Conservation (phyloP, 208 protist genomes). For the Angomonas desouzai region DNA sequence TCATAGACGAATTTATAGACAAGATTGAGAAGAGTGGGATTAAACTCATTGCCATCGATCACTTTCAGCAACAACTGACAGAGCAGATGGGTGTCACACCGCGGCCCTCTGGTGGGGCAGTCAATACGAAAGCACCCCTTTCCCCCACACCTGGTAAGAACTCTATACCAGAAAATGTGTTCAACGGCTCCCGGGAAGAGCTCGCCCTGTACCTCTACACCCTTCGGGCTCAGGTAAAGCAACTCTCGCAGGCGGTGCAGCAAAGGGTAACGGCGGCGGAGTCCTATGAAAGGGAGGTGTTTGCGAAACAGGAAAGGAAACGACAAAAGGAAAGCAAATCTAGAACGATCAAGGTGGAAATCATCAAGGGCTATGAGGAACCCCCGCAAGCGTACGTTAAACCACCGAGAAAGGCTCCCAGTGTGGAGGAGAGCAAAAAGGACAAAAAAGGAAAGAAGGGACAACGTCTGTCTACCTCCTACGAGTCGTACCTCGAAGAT, state of each 20-base stretch:
- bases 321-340: conserved; percentile 11
- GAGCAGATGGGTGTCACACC: neutral
- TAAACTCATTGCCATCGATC: conserved; percentile 1
- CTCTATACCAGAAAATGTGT: neutral
- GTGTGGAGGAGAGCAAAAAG: conserved; percentile 1
- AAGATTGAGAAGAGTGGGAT: neutral
- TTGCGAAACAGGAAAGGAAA: conserved; percentile 1
- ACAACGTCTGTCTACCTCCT: neutral
- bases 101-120: too few species aligned
- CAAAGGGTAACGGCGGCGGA: neutral
- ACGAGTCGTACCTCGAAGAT: neutral
- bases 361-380: conserved; percentile 2
- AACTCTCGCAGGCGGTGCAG: neutral
- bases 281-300: neutral
- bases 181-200: neutral
- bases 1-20: conserved; percentile 3
- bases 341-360: conserved; percentile 2
- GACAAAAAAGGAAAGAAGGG: conserved; percentile 9
- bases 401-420: neutral
- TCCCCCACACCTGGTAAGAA: neutral
- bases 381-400: neutral
- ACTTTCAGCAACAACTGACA: conserved; percentile 5
- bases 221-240: neutral
- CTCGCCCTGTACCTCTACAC: conserved; percentile 8
- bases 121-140: too few species aligned